Base-by-base conservation (phyloP, 805 yeast species). In the Wickerhamomyces tratensis region DNA sequence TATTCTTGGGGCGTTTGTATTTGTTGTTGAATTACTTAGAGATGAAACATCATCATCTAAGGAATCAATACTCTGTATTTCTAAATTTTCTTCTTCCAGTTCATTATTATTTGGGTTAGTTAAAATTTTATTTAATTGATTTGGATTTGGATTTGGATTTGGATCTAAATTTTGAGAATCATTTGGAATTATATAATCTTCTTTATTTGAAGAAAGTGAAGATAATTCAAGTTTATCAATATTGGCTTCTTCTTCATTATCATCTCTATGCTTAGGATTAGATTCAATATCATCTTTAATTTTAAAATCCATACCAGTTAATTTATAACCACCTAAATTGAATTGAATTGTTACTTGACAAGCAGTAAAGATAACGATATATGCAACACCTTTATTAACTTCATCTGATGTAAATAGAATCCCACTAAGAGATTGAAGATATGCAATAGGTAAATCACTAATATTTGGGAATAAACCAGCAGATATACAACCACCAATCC, bases 321-420 rank as follows among this genome's bases (percentile, higher is more conserved):
- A 62, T 48, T 77, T 69, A 52, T 79, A 82, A 2, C 86, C 78
- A 9, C 96, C 96, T 35, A 82, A 57, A 52, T 85, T 82, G 64
- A 88, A 88, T 14, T 55, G 86, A 86, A 31, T 31, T 31, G 34
- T 31, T 8, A 31, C 11, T 31, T 31, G 34, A 33, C 82, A 69
- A 4, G 86, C 82, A 38, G 82, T 67, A 51, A 82, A 84, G 33
- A 88, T 80, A 53, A 88, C 82, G 20, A 85, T 82, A 60, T 83
- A 86, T 1, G 96, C 93, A 26, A 83, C 82, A 26, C 96, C 97
- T 50, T 74, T 72, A 42, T 76, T 70, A 34, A 86, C 86, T 46
- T 84, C 78, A 5, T 61, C 72, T 13, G 66, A 52, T 0, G 80
- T 65, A 51, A 88, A 80, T 2, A 76, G 66, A 1, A 86, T 77